A percentile compares a stretch with the other conserved stretches of the same genome.
Evolutionary conservation across 2,329 filamentous ascomycete species (phyloP).

Genomic region (Verticillium klebahnii): DNA sequence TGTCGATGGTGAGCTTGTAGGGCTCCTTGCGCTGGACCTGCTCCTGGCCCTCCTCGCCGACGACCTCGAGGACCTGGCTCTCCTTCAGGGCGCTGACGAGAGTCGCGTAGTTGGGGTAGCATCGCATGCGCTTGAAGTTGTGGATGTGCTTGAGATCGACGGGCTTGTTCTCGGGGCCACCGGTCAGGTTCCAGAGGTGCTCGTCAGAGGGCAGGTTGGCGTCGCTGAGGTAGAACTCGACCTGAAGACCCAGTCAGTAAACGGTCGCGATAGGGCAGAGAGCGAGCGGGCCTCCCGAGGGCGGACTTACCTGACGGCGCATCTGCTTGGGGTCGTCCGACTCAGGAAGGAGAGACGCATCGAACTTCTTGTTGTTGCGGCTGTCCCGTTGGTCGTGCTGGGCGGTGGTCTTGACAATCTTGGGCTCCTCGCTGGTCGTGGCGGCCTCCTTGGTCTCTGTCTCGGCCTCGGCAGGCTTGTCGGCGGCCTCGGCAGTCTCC

Average conservation of each 20-base stretch:
- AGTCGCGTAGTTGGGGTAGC: constrained; percentile 82
- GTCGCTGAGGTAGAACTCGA: constrained; percentile 95
- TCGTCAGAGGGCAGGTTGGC: constrained; percentile 86
- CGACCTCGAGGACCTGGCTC: constrained; percentile 67
- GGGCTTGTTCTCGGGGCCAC: constrained; percentile 75
- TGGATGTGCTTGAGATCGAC: constrained; percentile 74
- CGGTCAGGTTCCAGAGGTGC: constrained; percentile 75
- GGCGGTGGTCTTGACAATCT: constrained; percentile 41
- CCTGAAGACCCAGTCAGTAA: constrained; percentile 39
- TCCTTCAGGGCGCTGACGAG: constrained; percentile 79
- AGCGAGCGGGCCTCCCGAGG: neutral
- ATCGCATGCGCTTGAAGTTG: constrained; percentile 92
- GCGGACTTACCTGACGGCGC: constrained; percentile 68
- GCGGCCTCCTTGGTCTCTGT: constrained; percentile 16
- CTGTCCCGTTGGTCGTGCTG: constrained; percentile 31
- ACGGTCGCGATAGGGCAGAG: neutral
- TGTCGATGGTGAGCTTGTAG: constrained; percentile 53
- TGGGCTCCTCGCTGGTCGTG: constrained; percentile 11
- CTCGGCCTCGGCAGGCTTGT: constrained; percentile 2
- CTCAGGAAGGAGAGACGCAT: constrained; percentile 62
- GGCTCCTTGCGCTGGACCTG: constrained; percentile 72
- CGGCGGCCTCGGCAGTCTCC: constrained; percentile 5
- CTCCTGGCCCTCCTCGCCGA: constrained; percentile 69
- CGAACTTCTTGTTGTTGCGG: constrained; percentile 63
- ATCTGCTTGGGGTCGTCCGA: constrained; percentile 77